A percentile compares a stretch with the other conserved stretches of the same genome.
phyloP scores from a whole-genome alignment of 1,284 basidiomycete genomes.

The Ceratobasidium sp. region DNA sequence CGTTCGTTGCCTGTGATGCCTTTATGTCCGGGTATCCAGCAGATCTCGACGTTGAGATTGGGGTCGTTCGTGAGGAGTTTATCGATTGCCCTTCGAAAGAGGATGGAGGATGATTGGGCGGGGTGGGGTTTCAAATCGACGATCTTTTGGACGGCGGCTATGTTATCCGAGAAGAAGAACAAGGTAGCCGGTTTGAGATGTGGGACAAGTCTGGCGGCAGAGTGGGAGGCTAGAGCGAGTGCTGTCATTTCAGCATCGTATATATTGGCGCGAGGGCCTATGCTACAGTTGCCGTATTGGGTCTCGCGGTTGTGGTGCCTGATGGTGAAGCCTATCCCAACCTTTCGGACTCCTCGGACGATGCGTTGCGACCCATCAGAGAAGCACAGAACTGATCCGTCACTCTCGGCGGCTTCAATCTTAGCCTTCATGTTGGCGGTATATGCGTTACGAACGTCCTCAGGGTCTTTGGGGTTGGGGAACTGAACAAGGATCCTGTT shows the following conservation, averaged over 20 bases:
- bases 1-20: slow-evolving; percentile 3
- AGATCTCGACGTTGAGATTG: slow-evolving; percentile 6
- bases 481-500: too few relatives aligned
- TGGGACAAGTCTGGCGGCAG: not conserved
- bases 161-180: slow-evolving; percentile 2
- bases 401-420: too few relatives aligned
- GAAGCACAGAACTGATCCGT: too few relatives aligned
- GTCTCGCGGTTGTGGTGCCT: not conserved
- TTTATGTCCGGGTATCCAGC: slow-evolving; percentile 42
- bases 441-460: too few relatives aligned
- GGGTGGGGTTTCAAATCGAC: not conserved
- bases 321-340: not conserved
- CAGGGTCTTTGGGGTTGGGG: too few relatives aligned
- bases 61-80: not conserved
- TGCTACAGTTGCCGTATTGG: not conserved
- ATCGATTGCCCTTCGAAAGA: not conserved
- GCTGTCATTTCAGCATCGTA: slow-evolving; percentile 24
- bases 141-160: not conserved
- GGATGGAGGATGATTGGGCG: not conserved
- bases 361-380: too few relatives aligned
- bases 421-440: too few relatives aligned
- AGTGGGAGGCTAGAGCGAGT: not conserved
- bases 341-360: not conserved
- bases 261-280: not conserved
- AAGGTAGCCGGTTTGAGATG: not conserved